These are phyloP conservation scores for Onygenales sp. DNA, from an alignment of 2,329 filamentous ascomycete genomes.

Conservation along the genomic window DNA sequence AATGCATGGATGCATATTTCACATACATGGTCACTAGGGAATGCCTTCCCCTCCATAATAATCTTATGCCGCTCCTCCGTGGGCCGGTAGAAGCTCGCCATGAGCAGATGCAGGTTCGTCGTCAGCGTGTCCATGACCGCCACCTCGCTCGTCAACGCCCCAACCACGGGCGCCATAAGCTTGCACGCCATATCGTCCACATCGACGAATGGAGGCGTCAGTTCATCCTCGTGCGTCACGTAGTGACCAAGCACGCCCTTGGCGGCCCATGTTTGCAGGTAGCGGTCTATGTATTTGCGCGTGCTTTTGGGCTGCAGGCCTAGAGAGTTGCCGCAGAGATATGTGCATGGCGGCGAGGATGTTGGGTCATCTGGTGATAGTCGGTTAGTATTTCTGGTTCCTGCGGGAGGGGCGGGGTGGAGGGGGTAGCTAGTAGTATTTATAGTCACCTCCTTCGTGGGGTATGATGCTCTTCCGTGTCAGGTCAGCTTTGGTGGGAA, in stretches of 20 bases:
- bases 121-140: conserved; percentile 85
- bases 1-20: neutral
- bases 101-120: conserved; percentile 67
- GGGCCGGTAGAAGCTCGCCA: conserved; percentile 76
- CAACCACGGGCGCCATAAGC: conserved; percentile 64
- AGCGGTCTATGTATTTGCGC: conserved; percentile 55
- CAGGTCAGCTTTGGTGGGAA: conserved; percentile 65
- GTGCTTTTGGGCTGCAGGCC: conserved; percentile 70
- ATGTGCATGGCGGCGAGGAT: conserved; percentile 49
- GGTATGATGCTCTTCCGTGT: conserved; percentile 49
- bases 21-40: conserved; percentile 72
- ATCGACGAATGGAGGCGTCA: conserved; percentile 64
- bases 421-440: conserved; percentile 2
- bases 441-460: conserved; percentile 21
- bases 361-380: conserved; percentile 17
- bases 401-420: neutral
- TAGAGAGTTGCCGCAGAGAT: conserved; percentile 84
- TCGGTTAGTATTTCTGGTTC: neutral
- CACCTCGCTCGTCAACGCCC: conserved; percentile 62
- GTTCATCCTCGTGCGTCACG: conserved; percentile 55
- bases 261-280: conserved; percentile 73
- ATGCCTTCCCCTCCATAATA: conserved; percentile 81
- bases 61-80: conserved; percentile 61
- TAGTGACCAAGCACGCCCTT: conserved; percentile 84
- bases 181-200: conserved; percentile 65